Base-by-base conservation (phyloP, 805 yeast species). In the Brettanomyces bruxellensis region DNA sequence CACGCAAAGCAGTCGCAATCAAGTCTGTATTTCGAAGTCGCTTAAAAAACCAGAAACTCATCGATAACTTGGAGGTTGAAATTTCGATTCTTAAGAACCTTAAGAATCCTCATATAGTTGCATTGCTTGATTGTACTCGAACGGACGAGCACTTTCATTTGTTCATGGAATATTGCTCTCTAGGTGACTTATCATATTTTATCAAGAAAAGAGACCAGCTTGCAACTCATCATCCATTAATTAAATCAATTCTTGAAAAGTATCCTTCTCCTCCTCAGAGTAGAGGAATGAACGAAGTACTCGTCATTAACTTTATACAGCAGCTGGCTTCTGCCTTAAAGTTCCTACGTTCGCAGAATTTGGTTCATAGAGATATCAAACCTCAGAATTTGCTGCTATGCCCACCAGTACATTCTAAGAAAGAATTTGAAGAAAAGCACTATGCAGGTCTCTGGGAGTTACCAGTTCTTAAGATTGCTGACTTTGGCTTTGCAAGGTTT, bases 401-500 rank as follows among this genome's bases (percentile, higher is more conserved):
- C 44, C 95, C 96, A 1, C 97, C 98, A 0, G 66, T 76, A 3
- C 83, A 80, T 53, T 74, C 90, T 13, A 71, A 74, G 46, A 67
- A 68, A 18, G 81, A 76, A 28, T 86, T 86, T 52, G 72, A 72
- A 41, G 72, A 72, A 4, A 66, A 59, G 4, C 75, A 81, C 3
- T 86, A 71, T 64, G 81, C 79, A 4, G 98, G 98, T 0, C 68
- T 83, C 48, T 85, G 91, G 81, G 95, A 87, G 55, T 70, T 93
- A 50, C 99, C 99, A 1, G 76, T 90, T 8, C 72, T 93, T 51
- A 91, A 91, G 64, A 81, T 93, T 49, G 99, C 99, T 11, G 99
- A 93, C 68, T 93, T 93, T 66, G 99, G 99, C 1, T 93, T 93
- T 68, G 99, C 99, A 4, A 74, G 98, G 51, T 86, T 90, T 60